A percentile compares a stretch with the other conserved stretches of the same genome.
phyloP scores from a whole-genome alignment of 306 rosid genomes.

The Luffa acutangula region DNA sequence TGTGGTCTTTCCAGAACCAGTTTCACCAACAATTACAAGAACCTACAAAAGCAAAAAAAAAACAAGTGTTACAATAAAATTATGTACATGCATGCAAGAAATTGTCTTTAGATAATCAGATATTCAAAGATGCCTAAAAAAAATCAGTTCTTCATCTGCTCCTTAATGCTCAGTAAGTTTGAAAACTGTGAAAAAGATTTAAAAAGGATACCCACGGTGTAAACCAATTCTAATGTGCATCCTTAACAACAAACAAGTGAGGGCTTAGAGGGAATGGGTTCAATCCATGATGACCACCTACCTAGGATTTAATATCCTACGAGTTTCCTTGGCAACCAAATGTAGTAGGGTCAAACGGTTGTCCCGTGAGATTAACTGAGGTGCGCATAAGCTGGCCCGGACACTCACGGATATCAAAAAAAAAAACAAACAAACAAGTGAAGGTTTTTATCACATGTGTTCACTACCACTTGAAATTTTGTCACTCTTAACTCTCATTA shows the following conservation, averaged over 20 bases:
- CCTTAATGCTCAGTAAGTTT: background rate
- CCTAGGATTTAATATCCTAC: too few relatives aligned
- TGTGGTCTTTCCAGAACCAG: conserved; percentile 96
- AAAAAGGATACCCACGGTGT: background rate
- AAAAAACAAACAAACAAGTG: background rate
- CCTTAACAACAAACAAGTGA: background rate
- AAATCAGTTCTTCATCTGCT: background rate
- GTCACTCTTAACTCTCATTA: background rate
- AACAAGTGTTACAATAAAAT: background rate
- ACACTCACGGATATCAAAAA: too few relatives aligned
- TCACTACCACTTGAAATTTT: background rate
- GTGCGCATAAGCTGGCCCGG: too few relatives aligned
- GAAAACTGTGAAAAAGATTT: background rate
- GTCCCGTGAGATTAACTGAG: too few relatives aligned
- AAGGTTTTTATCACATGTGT: background rate
- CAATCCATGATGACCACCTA: too few relatives aligned
- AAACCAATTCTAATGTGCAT: background rate
- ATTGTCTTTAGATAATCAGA: background rate
- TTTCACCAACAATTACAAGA: conserved; percentile 93
- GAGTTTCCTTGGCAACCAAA: too few relatives aligned
- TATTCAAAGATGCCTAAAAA: background rate
- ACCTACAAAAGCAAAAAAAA: conserved; percentile 35
- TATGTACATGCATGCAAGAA: background rate
- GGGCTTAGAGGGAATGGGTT: too few relatives aligned
- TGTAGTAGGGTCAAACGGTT: too few relatives aligned